Evolutionary conservation across 441 rosid genomes (phyloP), one percentile per base, ranked within the genome.

Genomic region (Syzygium syzygioides): DNA sequence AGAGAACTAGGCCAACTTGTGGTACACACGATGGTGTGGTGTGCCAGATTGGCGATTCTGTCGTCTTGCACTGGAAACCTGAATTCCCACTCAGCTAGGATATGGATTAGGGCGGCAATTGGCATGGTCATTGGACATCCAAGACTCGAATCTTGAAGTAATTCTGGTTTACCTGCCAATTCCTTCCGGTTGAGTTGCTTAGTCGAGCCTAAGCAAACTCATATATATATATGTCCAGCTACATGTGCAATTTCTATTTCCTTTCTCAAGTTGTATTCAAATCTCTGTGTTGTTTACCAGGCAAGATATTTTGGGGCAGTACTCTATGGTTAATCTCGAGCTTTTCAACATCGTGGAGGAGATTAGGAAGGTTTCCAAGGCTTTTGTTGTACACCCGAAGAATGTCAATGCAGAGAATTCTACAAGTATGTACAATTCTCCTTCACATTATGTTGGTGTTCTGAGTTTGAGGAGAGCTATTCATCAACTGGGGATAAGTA

Each of bases 241-340:
- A 76, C 25, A 41, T 41, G n/a, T 41, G 4, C 37, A 18, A 13
- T 37, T 45, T 87, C 87, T 59, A 4, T 5, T 79, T 5, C 18
- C 79, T 52, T 79, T 55, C 86, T 79, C 6, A 28, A 87, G 80
- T 60, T 26, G 45, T 41, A 34, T 53, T 60, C 41, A 41, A 55
- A n/a, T 88, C 50, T 26, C 79, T 68, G 53, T 85, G 55, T 71
- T 88, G 80, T 88, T 60, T 85, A 54, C 55, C 95, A 96, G 99
- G 99, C 98, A 97, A 92, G 98, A 97, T 91, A 94, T 97, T 86
- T 89, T 97, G 93, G 98, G 99, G 87, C 97, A 96, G 64, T 96
- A 96, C 92, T 97, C 98, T 2, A 98, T 96, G 99, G 94, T 98
- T 54, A 97, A 97, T 92, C 95, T 98, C 19, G 99, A 97, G 95